phyloP scores from a whole-genome alignment of 2,329 filamentous ascomycete species.

The Paecilomyces sp. region DNA sequence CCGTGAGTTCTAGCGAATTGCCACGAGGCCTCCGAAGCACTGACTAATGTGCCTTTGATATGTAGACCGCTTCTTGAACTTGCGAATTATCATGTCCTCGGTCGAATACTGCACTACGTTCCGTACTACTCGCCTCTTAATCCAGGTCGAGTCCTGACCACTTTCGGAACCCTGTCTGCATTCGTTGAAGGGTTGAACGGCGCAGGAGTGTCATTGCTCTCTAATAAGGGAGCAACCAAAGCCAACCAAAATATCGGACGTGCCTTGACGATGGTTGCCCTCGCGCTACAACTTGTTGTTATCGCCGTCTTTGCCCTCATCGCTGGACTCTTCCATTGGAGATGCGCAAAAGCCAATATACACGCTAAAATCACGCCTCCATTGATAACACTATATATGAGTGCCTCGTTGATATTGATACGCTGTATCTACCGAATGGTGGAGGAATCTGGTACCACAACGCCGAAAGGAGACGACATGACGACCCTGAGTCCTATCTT shows the following conservation, averaged over 20 bases:
- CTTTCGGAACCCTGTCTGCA: conserved; percentile 41
- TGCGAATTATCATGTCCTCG: conserved; percentile 56
- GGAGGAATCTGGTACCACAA: conserved; percentile 47
- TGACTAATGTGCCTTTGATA: not conserved
- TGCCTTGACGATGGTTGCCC: conserved; percentile 41
- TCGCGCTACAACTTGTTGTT: conserved; percentile 45
- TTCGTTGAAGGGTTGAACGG: conserved; percentile 46
- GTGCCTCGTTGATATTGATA: not conserved
- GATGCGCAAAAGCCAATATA: conserved; percentile 31
- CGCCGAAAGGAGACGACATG: conserved; percentile 27
- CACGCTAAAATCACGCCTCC: conserved; percentile 34
- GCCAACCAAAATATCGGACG: conserved; percentile 35
- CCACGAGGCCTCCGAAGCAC: not conserved
- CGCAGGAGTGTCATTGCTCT: conserved; percentile 43
- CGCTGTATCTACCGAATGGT: not conserved
- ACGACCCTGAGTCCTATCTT: conserved; percentile 39
- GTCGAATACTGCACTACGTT: conserved; percentile 54
- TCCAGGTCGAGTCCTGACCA: conserved; percentile 39
- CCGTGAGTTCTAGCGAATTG: conserved; percentile 19
- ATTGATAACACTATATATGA: not conserved
- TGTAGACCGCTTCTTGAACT: conserved; percentile 53
- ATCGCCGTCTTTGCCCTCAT: conserved; percentile 45
- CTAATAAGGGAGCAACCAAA: conserved; percentile 30
- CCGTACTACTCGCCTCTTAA: conserved; percentile 51
- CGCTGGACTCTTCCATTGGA: conserved; percentile 39